Evolutionary conservation across 2,329 filamentous ascomycete genomes (phyloP), one percentile per base, ranked within the genome.

Genomic region (Hypomyces rosellus): DNA sequence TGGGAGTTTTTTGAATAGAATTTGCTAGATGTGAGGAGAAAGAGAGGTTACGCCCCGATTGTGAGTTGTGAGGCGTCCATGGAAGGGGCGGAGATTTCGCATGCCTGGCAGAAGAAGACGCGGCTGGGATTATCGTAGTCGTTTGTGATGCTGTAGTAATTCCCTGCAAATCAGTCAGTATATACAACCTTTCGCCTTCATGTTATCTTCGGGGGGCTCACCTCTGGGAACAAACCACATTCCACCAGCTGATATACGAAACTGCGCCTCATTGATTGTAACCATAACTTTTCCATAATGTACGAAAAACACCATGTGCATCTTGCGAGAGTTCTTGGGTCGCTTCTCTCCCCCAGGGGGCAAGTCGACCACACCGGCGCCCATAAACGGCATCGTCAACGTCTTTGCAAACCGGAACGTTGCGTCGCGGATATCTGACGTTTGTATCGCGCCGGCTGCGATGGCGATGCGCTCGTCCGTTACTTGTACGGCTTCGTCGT

Each of bases 221-320:
- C 92, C 92, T 82, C 92, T 82, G 20, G 93, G 93, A 54, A 99
- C 91, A 67, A 96, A 91, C 79, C 89, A 97, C 67, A 91, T 86
- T 48, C 92, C 92, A 38, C 92, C 91, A 59, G 87, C 89, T 36
- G 85, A 83, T 56, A 96, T 90, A 50, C 86, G 83, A 65, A 99
- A 97, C 54, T 77, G 74, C 20, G 80, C 86, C 56, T 87, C 81
- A 57, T 86, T 82, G 44, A 95, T 80, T 25, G 82, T 86, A 16
- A 96, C 91, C 57, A 83, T 76, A 16, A 96, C 89, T 56, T 86
- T 84, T 18, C 93, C 93, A 41, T 81, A 79, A 59, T 89, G 85
- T 30, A 99, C 86, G 60, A 95, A 96, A 68, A 97, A 97, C 1
- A 88, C 85, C 86, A 99, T 93, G 64, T 96, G 90, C 89, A 96